Evolutionary conservation across 345 rosid species (phyloP).

Genomic region (Aegle marmelos): DNA sequence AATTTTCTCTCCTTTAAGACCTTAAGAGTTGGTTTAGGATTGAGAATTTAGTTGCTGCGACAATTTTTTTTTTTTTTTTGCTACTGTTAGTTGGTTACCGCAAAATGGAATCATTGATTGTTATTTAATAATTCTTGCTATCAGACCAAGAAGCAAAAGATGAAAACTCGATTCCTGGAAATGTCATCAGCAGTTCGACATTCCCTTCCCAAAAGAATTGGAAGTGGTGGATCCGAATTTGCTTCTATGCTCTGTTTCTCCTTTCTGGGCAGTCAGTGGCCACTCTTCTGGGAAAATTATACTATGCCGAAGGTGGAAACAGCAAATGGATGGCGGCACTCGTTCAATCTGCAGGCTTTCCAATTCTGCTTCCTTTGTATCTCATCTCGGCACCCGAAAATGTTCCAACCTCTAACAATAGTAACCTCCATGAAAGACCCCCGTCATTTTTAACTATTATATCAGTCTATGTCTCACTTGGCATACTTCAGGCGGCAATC

Average conservation of each 20-base stretch:
- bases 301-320: constrained; percentile 34
- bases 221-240: constrained; percentile 28
- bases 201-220: not conserved
- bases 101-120: not conserved
- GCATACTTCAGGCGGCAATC: constrained; percentile 13
- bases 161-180: not conserved
- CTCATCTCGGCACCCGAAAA: constrained; percentile 4
- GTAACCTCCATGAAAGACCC: not conserved
- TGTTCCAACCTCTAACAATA: not conserved
- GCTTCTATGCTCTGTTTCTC: constrained; percentile 13
- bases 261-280: constrained; percentile 33
- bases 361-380: constrained; percentile 27
- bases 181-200: not conserved
- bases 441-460: constrained; percentile 1
- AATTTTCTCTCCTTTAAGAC: not conserved
- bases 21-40: not conserved
- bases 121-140: not conserved
- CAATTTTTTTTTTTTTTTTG: not conserved
- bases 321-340: constrained; percentile 34
- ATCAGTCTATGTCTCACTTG: constrained; percentile 12
- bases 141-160: constrained; percentile 23
- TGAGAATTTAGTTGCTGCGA: not conserved
- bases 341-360: constrained; percentile 31
- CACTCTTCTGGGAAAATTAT: constrained; percentile 27
- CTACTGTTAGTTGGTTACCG: not conserved